phyloP scores from a whole-genome alignment of 2,329 filamentous ascomycete genomes.

The Clarireedia sp. region DNA sequence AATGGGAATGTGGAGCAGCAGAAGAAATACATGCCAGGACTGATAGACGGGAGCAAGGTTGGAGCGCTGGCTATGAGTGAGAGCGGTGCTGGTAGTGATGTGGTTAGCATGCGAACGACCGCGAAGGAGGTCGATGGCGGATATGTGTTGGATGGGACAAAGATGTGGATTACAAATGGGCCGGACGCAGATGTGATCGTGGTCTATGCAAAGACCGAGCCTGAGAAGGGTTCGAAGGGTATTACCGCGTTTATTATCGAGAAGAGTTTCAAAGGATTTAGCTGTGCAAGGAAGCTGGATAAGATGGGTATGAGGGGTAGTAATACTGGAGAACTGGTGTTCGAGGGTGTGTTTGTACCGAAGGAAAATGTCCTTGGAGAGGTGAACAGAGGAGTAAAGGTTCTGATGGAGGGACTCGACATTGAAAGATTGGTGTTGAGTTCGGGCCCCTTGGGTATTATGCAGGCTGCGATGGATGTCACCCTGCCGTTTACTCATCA shows the following conservation, averaged over 20 bases:
- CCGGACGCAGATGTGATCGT: slow-evolving; percentile 89
- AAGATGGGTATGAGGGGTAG: slow-evolving; percentile 98
- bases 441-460: slow-evolving; percentile 84
- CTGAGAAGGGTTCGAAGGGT: slow-evolving; percentile 72
- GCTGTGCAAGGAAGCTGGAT: slow-evolving; percentile 82
- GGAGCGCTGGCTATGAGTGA: slow-evolving; percentile 95
- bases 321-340: slow-evolving; percentile 89
- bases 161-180: slow-evolving; percentile 99
- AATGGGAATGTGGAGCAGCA: slow-evolving; percentile 80
- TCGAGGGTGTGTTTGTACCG: slow-evolving; percentile 87
- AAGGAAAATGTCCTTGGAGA: slow-evolving; percentile 70
- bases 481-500: slow-evolving; percentile 83
- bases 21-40: slow-evolving; percentile 64
- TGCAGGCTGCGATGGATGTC: slow-evolving; percentile 85
- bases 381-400: slow-evolving; percentile 74
- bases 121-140: slow-evolving; percentile 77
- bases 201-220: slow-evolving; percentile 94
- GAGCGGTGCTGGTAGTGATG: slow-evolving; percentile 82
- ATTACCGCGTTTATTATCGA: slow-evolving; percentile 94
- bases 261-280: slow-evolving; percentile 62
- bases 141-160: slow-evolving; percentile 62
- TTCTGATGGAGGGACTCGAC: slow-evolving; percentile 94
- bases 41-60: slow-evolving; percentile 73
- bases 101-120: slow-evolving; percentile 88
- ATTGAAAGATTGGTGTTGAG: slow-evolving; percentile 87